Evolutionary conservation across 2,329 filamentous ascomycete genomes (phyloP), one percentile per base, ranked within the genome.

Genomic region (Coniochaeta sp.): DNA sequence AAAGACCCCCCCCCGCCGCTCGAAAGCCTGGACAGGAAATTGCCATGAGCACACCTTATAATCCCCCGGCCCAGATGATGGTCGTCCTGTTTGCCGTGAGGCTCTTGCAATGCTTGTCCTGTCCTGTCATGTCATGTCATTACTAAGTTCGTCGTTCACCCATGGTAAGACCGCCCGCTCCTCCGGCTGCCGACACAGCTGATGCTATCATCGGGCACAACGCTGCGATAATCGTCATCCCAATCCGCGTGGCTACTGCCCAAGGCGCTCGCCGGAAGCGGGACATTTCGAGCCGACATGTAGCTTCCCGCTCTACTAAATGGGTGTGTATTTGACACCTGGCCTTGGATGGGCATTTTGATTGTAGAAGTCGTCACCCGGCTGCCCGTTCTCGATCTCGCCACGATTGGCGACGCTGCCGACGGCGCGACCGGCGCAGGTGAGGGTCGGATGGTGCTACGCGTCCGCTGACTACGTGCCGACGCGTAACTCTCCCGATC

Each of bases 181-280:
- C 70, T 71, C 47, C 74, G 72, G 62, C 69, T 77, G 24, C 82
- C 84, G n/a, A 86, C 77, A 64, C 81, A 83, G 68, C 83, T 86
- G 60, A 87, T 84, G 66, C 84, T 87, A 67, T 87, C 84, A 65
- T 79, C 81, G 1, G 84, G 84, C 50, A 79, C 82, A 38, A 87
- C 73, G 65, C 81, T 85, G 57, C 75, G 78, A 58, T 73, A 71
- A 64, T 84, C 81, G 43, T 81, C 77, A 11, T 81, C 77, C 70
- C 74, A 76, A 44, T 71, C 68, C 9, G 71, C 72, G 40, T 75
- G 70, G 58, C 76, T 76, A 61, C 73, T 76, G 12, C 77, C 77
- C 4, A 71, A 69, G 3, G 70, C 70, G 59, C 78, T 81, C 24
- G 68, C 66, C 1, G 79, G 77, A 26, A 78, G 67, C n/a, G 74